A percentile compares a stretch with the other conserved stretches of the same genome.
These are phyloP conservation scores for Sisymbrium altissimum DNA, from an alignment of 345 rosid genomes.

Conservation along the genomic window DNA sequence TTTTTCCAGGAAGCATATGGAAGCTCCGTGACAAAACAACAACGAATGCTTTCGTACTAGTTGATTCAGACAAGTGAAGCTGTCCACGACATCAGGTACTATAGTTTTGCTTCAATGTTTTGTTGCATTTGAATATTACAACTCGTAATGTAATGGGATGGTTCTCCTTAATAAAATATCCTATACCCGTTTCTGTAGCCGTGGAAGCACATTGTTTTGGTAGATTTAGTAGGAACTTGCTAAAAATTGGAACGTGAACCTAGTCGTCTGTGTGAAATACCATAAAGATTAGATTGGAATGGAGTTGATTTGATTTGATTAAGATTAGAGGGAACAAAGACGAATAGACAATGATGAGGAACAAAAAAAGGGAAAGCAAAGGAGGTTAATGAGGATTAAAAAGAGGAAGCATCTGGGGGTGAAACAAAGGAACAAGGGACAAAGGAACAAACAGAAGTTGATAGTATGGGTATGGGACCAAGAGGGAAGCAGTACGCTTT, in stretches of 20 bases:
- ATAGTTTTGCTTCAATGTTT: background rate
- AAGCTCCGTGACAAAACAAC: constrained; percentile 29
- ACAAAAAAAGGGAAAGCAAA: background rate
- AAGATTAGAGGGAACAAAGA: background rate
- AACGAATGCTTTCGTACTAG: constrained; percentile 12
- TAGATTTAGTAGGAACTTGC: constrained; percentile 1
- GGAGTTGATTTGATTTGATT: background rate
- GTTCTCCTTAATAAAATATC: background rate
- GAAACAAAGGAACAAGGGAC: constrained; percentile 27
- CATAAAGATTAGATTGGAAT: background rate
- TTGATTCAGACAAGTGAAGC: constrained; percentile 33
- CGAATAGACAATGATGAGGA: constrained; percentile 11
- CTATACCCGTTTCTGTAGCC: background rate
- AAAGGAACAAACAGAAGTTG: constrained; percentile 33
- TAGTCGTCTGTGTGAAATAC: background rate
- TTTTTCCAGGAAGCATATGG: constrained; percentile 17
- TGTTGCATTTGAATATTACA: background rate
- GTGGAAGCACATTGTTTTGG: background rate
- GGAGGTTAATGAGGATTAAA: background rate
- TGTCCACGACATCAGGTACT: constrained; percentile 33
- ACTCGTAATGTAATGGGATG: background rate
- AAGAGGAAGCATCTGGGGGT: constrained; percentile 5
- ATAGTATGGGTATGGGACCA: constrained; percentile 26
- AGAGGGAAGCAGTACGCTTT: constrained; percentile 16
- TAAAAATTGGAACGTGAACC: background rate